These are phyloP conservation scores for Skeletonema marinoi DNA, from an alignment of 108 stramenopile genomes.

Conservation along the genomic window DNA sequence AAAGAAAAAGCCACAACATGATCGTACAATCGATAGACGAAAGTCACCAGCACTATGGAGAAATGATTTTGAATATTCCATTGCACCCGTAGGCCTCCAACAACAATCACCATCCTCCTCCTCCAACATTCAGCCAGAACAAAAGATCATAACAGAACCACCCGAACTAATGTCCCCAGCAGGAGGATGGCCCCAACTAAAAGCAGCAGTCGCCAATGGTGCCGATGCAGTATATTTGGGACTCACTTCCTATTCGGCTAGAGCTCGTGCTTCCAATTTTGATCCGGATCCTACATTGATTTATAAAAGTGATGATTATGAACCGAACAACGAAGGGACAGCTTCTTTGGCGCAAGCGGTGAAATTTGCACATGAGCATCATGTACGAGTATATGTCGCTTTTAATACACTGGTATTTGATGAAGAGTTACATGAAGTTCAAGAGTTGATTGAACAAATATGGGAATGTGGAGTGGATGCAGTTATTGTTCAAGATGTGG, in stretches of 20 bases:
- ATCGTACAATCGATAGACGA: conserved; percentile 54
- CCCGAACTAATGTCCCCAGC: conserved; percentile 82
- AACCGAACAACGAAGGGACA: background rate
- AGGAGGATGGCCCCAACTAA: conserved; percentile 75
- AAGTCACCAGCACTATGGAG: conserved; percentile 79
- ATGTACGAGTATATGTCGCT: conserved; percentile 71
- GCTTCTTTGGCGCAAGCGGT: conserved; percentile 51
- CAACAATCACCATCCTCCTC: background rate
- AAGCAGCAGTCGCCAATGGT: conserved; percentile 76
- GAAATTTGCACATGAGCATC: conserved; percentile 36
- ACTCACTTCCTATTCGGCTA: conserved; percentile 65
- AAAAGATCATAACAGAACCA: conserved; percentile 16
- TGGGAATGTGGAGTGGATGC: conserved; percentile 71
- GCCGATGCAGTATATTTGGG: conserved; percentile 80
- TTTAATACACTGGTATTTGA: conserved; percentile 75
- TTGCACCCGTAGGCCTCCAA: conserved; percentile 10
- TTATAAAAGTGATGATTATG: background rate
- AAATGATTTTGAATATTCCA: conserved; percentile 40
- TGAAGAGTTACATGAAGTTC: conserved; percentile 64
- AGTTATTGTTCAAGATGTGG: conserved; percentile 78
- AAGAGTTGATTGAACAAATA: conserved; percentile 46
- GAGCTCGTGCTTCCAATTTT: conserved; percentile 76
- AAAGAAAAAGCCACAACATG: conserved; percentile 23
- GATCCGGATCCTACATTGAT: conserved; percentile 56
- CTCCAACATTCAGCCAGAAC: conserved; percentile 3